A percentile compares a stretch with the other conserved stretches of the same genome.
Conservation (phyloP, 225 moss, liverwort and hornwort species). For the Antitrichia curtipendula region DNA sequence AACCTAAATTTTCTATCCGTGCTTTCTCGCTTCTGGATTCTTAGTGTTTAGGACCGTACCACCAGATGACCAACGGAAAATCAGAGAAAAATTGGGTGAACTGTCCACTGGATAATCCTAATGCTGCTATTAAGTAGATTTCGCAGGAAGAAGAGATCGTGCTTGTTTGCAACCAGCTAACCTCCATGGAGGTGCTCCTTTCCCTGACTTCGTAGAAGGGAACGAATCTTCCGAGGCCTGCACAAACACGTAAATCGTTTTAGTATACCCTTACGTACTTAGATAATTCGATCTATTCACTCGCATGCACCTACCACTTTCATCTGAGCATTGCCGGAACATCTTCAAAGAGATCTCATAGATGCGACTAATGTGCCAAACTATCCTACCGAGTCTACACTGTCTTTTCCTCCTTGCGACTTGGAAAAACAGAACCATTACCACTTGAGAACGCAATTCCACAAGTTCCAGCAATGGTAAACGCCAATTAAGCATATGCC, state of each 20-base stretch:
- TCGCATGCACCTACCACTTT: neutral
- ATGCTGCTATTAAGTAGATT: neutral
- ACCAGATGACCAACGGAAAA: neutral
- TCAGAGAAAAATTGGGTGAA: neutral
- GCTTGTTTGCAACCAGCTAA: constrained; percentile 12
- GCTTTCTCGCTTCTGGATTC: neutral
- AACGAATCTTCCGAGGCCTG: constrained; percentile 44
- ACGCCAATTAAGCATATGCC: too few species aligned
- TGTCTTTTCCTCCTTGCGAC: too few species aligned
- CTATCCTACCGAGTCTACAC: too few species aligned
- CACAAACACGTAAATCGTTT: constrained; percentile 2
- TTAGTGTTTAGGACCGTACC: neutral
- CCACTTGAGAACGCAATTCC: too few species aligned
- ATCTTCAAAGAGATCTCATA: neutral
- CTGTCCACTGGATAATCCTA: neutral
- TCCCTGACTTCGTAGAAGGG: constrained; percentile 28
- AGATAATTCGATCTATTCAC: neutral
- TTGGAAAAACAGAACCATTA: too few species aligned
- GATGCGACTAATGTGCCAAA: too few species aligned
- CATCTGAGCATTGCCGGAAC: neutral
- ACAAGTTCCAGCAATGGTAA: too few species aligned
- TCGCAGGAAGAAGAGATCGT: neutral
- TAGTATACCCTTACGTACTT: neutral
- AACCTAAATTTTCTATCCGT: neutral
- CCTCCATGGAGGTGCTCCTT: constrained; percentile 47